Evolutionary conservation across 306 rosid species (phyloP), one percentile per base, ranked within the genome.

Genomic region (Canavalia gladiata): DNA sequence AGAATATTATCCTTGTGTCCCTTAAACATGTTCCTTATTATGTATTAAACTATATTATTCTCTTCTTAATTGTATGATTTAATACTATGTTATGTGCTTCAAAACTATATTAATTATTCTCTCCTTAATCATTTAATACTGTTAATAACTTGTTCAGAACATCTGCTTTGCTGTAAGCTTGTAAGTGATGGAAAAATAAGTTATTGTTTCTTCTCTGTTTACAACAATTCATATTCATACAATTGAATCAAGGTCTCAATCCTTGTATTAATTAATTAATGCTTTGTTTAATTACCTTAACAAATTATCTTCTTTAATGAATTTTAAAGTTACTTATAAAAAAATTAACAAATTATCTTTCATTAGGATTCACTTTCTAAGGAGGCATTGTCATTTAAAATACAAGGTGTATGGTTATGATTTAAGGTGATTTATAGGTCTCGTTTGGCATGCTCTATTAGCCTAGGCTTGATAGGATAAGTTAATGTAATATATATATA

Each of bases 1-100:
- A 84, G 74, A 84, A 82, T 73, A 87, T 75, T 68, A 47, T 46
- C 46, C 10, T n/a, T 52, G 67, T 79, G 76, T 72, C 78, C 57
- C 81, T 58, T 82, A 82, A 78, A 70, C 79, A 84, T 71, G 68
- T 30, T 55, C 9, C 10, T 69, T 57, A 75, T 49, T 66, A 42
- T 66, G 59, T 4, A 79, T 35, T 66, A 76, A 69, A 67, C 41
- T 43, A 59, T 8, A 37, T 46, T 80, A 75, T 54, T 69, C 39
- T 74, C 62, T 58, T 80, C 65, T 34, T 74, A 41, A 28, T 74
- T 69, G 43, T 79, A 75, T 34, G 12, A 58, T 51, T 43, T 13
- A 41, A 59, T 79, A 29, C 18, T 55, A 3, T 39, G 65, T 18
- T 18, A 18, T 18, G 25, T 18, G 25, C 25, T 18, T 18, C 25